Conservation (phyloP, 345 rosid genomes). For the sweet orange (Citrus sinensis) region DNA sequence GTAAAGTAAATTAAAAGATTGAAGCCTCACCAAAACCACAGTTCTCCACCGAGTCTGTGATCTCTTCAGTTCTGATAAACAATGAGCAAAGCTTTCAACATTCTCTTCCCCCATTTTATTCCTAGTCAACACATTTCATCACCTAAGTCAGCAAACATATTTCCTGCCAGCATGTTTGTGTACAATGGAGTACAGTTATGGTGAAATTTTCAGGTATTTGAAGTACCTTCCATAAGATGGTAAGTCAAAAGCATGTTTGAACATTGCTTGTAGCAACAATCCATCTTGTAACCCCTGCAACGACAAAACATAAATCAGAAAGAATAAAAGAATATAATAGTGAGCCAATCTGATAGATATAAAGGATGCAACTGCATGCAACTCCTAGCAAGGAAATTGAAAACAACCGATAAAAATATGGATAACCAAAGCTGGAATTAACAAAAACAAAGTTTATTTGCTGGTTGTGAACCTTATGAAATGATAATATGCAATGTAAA, state of each 20-base stretch:
- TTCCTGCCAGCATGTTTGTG: conserved; percentile 6
- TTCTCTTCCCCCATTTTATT: conserved; percentile 41
- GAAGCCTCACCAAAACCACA: conserved; percentile 64
- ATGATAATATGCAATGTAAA: background rate
- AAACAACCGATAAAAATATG: background rate
- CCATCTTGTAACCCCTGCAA: conserved; percentile 43
- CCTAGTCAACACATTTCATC: conserved; percentile 38
- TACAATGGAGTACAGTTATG: background rate
- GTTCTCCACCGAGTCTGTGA: conserved; percentile 58
- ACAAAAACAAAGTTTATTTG: background rate
- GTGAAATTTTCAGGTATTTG: background rate
- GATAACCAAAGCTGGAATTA: background rate
- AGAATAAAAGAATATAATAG: background rate
- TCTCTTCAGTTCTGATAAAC: conserved; percentile 63
- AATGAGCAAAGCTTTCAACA: conserved; percentile 42
- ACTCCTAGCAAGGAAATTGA: background rate
- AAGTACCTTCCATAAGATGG: conserved; percentile 62
- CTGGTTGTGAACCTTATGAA: background rate
- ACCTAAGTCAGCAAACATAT: conserved; percentile 24
- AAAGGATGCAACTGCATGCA: background rate
- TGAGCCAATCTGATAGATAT: background rate
- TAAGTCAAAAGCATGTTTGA: conserved; percentile 50
- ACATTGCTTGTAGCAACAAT: conserved; percentile 39
- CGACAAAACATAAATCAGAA: background rate
- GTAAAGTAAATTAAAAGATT: conserved; percentile 10